A percentile compares a stretch with the other conserved stretches of the same genome.
Evolutionary conservation across 352 stramenopile genomes (phyloP).

Genomic region (Phytophthora ohioensis): DNA sequence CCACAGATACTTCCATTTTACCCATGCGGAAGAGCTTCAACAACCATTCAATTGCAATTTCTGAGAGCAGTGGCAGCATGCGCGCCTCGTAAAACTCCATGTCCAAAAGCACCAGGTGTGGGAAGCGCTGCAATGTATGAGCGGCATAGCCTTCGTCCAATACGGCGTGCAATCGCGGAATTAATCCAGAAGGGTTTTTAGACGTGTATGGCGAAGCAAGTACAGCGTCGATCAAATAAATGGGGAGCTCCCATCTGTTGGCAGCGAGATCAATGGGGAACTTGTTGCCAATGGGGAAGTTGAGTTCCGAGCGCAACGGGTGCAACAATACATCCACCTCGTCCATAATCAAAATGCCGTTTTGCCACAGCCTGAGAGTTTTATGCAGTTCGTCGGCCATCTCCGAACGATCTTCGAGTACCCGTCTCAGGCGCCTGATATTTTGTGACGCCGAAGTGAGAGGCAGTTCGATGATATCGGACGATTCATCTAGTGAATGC

Average conservation of each 20-base stretch:
- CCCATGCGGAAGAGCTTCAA: constrained; percentile 91
- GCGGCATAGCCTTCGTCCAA: constrained; percentile 92
- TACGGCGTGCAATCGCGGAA: constrained; percentile 86
- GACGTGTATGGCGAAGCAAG: constrained; percentile 51
- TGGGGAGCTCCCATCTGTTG: constrained; percentile 93
- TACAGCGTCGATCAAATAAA: constrained; percentile 96
- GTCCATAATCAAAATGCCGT: constrained; percentile 94
- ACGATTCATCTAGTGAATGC: constrained; percentile 90
- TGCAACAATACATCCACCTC: constrained; percentile 94
- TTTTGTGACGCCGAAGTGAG: constrained; percentile 75
- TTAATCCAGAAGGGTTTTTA: constrained; percentile 30
- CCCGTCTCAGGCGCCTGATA: constrained; percentile 68
- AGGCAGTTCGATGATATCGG: constrained; percentile 71
- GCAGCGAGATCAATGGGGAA: constrained; percentile 91
- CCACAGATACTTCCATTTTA: constrained; percentile 93
- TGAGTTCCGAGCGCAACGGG: constrained; percentile 90
- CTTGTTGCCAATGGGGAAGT: constrained; percentile 94
- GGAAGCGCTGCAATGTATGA: constrained; percentile 97
- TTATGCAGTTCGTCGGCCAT: constrained; percentile 93
- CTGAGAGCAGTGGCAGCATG: constrained; percentile 95
- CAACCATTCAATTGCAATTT: constrained; percentile 86
- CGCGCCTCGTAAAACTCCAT: constrained; percentile 95
- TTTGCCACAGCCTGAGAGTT: constrained; percentile 92
- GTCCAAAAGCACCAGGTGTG: constrained; percentile 98
- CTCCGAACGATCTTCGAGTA: constrained; percentile 81